Base-by-base conservation (phyloP, 2,329 filamentous ascomycete species). In the Colletotrichum kahawae region DNA sequence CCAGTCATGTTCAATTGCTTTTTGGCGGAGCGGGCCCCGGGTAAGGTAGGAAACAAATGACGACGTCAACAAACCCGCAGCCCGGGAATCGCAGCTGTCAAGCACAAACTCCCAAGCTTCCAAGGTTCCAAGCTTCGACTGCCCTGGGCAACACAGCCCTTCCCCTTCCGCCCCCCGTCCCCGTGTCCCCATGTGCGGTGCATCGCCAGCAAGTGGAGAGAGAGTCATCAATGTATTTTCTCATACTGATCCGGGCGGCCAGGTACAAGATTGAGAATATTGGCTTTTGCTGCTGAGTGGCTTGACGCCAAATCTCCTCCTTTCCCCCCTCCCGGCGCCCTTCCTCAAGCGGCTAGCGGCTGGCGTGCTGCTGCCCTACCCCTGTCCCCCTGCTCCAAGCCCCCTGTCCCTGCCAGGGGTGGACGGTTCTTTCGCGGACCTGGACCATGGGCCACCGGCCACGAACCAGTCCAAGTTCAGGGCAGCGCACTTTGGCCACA, bases 271-370 rank as follows among this genome's bases (percentile, higher is more conserved):
- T 12, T 57, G 57, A 21, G 38, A 36, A 57, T 71, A 43, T 14
- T 64, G 43, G 43, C 43, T 51, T 51, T 51, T 33, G 56, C 29
- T 43, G 72, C 68, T 75, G 48, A 43, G 71, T 71, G 67, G 70
- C 73, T 73, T 57, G 70, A 76, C 70, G 73, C 73, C 65, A 76
- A 74, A 76, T 74, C 73, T 75, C 73, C 70, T 60, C 64, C 70
- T 71, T 48, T 56, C 43, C 70, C 70, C 73, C 72, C 38, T 62
- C 72, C 72, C 21, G 27, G 27, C 63, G n/a, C 51, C 48, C 34
- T 48, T 27, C 38, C 38, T 51, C 27, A 27, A 48, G 38, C 62
- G 62, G 43, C 43, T 21, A 51, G 43, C 43, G n/a, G n/a, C 43
- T 51, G 43, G 43, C 43, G n/a, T 51, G 43, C 43, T 65, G 27